Evolutionary conservation across 2,329 filamentous ascomycete species (phyloP), one percentile per base, ranked within the genome.

Genomic region (Stromatinia cepivora): DNA sequence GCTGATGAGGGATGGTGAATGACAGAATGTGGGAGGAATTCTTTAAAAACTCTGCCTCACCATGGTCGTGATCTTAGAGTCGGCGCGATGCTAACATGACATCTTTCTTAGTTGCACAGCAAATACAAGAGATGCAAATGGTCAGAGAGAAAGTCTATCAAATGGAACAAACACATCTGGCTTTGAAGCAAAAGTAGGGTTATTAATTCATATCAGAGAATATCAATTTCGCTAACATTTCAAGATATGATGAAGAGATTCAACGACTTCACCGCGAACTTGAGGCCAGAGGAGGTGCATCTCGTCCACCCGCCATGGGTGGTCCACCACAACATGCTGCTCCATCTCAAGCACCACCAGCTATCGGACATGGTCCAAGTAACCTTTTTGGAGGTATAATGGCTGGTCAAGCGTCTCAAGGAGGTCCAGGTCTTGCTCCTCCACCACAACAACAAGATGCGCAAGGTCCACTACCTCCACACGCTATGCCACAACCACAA

Each of bases 311-410:
- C 72, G 90, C 93, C 71, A 88, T 93, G 77, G 86, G 86, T 72
- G 90, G 88, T 22, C 89, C 89, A 53, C 87, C 90, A 71, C 90
- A 91, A 77, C 92, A 95, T 86, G 87, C 87, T 70, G 92, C 90
- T 56, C 91, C 93, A 69, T 89, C 92, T 62, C 91, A 93, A 72
- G 91, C 92, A 71, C 94, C 95, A 48, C 94, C 90, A 48, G 83
- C 92, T 63, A 92, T 98, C 75, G 92, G 93, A 39, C 92, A 96
- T 77, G 94, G 94, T 36, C 88, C 89, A 69, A 94, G 91, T 79
- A 95, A 96, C 77, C 86, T 98, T 53, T 98, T 99, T 78, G 93
- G 93, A 75, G 93, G 93, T 69, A 97, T 98, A 78, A 98, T 99
- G 92, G 89, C 94, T 69, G 94, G 94, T 73, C 89, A 89, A 80